These are phyloP conservation scores for Colletotrichum chrysophilum DNA, from an alignment of 2,329 filamentous ascomycete species.

Conservation along the genomic window DNA sequence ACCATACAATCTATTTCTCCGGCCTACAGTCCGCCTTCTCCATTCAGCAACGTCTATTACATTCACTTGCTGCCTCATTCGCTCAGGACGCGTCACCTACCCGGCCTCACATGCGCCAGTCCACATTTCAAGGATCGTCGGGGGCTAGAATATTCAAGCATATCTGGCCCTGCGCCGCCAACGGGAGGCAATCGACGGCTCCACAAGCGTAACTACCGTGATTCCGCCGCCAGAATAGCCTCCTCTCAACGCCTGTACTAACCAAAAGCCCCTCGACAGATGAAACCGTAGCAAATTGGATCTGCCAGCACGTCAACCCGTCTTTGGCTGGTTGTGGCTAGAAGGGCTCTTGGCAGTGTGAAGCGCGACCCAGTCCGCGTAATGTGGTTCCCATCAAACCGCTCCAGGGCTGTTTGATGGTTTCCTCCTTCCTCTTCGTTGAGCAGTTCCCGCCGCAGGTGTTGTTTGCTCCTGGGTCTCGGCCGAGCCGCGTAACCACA, in stretches of 20 bases:
- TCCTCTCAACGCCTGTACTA: not conserved
- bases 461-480: not conserved
- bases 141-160: slow-evolving; percentile 1
- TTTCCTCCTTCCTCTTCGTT: not conserved
- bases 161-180: not conserved
- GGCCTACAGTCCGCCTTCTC: not conserved
- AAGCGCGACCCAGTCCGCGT: not conserved
- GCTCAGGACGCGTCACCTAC: slow-evolving; percentile 2
- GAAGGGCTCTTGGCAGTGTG: not conserved
- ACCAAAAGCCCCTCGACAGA: not conserved
- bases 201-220: slow-evolving; percentile 1
- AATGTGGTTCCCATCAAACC: not conserved
- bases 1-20: not conserved
- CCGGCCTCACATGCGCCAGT: not conserved
- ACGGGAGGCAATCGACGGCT: not conserved
- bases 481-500: slow-evolving; percentile 13
- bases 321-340: not conserved
- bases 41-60: not conserved
- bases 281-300: slow-evolving; percentile 5
- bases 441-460: not conserved
- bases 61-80: not conserved
- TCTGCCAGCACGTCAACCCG: not conserved
- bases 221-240: not conserved
- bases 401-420: not conserved
- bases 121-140: not conserved